These are phyloP conservation scores for Aurantiochytrium sp. DNA, from an alignment of 108 stramenopile species.

Conservation along the genomic window DNA sequence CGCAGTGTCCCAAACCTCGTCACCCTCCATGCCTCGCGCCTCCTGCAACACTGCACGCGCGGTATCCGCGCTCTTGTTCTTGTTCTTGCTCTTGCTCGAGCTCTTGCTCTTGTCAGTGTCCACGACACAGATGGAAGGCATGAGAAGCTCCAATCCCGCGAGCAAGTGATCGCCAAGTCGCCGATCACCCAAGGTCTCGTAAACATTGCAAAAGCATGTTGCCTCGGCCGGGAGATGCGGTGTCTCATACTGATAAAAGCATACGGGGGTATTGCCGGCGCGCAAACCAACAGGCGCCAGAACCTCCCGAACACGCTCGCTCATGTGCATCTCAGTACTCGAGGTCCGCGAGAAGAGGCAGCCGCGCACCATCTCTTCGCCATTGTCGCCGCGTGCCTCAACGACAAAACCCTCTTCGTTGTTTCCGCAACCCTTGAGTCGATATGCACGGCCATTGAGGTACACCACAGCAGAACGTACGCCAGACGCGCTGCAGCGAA, in stretches of 20 bases:
- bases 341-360: background rate
- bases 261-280: background rate
- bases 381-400: background rate
- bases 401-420: background rate
- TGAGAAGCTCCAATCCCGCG: background rate
- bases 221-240: background rate
- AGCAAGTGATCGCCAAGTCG: slow-evolving; percentile 4
- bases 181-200: background rate
- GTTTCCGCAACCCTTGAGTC: slow-evolving; percentile 1
- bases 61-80: background rate
- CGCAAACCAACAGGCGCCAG: background rate
- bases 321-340: background rate
- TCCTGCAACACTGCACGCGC: background rate
- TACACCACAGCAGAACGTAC: background rate
- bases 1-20: slow-evolving; percentile 5
- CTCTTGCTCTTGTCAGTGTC: background rate
- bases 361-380: background rate
- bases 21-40: background rate
- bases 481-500: background rate
- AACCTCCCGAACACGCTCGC: background rate
- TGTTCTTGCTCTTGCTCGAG: too few species aligned
- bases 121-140: background rate
- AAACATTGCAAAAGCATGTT: background rate
- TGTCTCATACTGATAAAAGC: background rate
- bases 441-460: background rate